Evolutionary conservation across 768 basidiomycete genomes (phyloP).

Genomic region (Russula brevipes): DNA sequence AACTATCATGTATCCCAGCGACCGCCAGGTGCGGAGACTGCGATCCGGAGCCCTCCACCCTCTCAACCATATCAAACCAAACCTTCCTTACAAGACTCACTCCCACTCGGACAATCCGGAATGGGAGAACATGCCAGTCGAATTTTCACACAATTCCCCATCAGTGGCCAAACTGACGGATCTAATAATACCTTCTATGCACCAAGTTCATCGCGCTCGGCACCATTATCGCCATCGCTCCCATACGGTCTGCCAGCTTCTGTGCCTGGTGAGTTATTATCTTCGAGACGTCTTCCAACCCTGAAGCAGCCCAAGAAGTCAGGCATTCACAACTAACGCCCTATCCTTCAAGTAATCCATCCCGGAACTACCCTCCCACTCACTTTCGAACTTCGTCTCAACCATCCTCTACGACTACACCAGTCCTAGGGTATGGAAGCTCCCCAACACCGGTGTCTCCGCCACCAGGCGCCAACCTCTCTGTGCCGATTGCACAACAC

Average conservation of each 20-base stretch:
- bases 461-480: no score
- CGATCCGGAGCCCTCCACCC: not conserved
- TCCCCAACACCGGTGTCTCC: not conserved
- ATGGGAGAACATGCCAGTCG: not conserved
- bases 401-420: not conserved
- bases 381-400: slow-evolving; percentile 4
- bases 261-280: not conserved
- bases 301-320: not conserved
- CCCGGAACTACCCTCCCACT: not conserved
- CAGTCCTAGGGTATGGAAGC: not conserved
- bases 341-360: not conserved
- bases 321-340: not conserved
- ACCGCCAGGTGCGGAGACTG: slow-evolving; percentile 10
- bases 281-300: not conserved
- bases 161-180: not conserved
- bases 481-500: not conserved
- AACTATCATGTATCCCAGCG: not conserved
- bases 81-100: not conserved
- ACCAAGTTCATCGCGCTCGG: not conserved
- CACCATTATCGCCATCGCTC: not conserved
- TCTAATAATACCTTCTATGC: not conserved
- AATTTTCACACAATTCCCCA: not conserved
- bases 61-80: not conserved
- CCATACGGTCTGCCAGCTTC: not conserved
- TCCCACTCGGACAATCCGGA: not conserved